Evolutionary conservation across 257 asterid species (phyloP).

Genomic region (Nemophila menziesii): DNA sequence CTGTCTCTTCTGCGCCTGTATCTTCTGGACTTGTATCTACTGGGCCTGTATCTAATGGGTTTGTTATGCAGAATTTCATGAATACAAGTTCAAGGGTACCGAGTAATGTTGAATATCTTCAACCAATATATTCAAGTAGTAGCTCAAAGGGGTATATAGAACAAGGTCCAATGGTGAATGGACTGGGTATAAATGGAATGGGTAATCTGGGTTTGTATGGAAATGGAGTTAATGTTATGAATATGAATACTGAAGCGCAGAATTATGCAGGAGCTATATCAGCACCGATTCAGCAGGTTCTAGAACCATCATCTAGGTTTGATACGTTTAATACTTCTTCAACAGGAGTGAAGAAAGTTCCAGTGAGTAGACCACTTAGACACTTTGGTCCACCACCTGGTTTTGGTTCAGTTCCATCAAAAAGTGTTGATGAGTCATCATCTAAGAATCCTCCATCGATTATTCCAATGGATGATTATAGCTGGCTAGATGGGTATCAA

Average conservation of each 20-base stretch:
- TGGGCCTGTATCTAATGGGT: constrained; percentile 27
- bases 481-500: constrained; percentile 75
- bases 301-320: constrained; percentile 28
- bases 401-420: constrained; percentile 52
- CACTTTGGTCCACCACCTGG: constrained; percentile 87
- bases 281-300: constrained; percentile 29
- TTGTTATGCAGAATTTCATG: constrained; percentile 21
- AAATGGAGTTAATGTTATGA: constrained; percentile 28
- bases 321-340: constrained; percentile 32
- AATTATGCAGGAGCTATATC: constrained; percentile 29
- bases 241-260: constrained; percentile 27
- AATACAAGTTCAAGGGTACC: constrained; percentile 21
- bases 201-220: constrained; percentile 36
- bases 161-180: constrained; percentile 24
- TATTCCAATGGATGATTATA: constrained; percentile 50
- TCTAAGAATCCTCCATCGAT: constrained; percentile 25
- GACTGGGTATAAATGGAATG: constrained; percentile 38
- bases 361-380: constrained; percentile 60
- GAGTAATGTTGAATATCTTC: constrained; percentile 26
- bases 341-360: constrained; percentile 48
- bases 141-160: constrained; percentile 34
- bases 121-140: constrained; percentile 25
- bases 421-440: constrained; percentile 32
- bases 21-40: constrained; percentile 21
- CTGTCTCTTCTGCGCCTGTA: constrained; percentile 19